These are phyloP conservation scores for Globisporangium heterothallicum DNA, from an alignment of 352 stramenopile species.

Conservation along the genomic window DNA sequence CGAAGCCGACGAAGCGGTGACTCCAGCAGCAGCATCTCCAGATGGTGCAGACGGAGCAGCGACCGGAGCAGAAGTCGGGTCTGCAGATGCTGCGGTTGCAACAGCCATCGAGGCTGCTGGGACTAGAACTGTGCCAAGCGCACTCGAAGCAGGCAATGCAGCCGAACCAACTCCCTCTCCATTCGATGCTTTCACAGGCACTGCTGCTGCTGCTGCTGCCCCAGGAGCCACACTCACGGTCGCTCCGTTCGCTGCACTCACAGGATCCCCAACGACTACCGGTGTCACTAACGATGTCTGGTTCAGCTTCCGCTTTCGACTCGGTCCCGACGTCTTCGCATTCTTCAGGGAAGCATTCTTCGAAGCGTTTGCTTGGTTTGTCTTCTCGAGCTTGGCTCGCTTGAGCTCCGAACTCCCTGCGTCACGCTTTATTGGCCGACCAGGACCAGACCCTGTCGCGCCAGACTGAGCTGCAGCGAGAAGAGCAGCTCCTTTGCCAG, in stretches of 20 bases:
- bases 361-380: too few species aligned
- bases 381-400: constrained; percentile 29
- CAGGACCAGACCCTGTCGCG: neutral
- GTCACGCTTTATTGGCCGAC: constrained; percentile 34
- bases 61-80: neutral
- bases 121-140: neutral
- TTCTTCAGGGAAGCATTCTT: constrained; percentile 15
- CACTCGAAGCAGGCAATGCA: neutral
- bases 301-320: constrained; percentile 70
- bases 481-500: constrained; percentile 4
- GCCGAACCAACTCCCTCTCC: neutral
- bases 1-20: constrained; percentile 4
- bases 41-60: neutral
- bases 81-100: neutral
- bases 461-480: neutral
- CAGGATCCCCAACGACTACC: too few species aligned
- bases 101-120: too few species aligned
- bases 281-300: constrained; percentile 33
- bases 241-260: constrained; percentile 9
- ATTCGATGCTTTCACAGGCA: constrained; percentile 1
- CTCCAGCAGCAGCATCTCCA: neutral
- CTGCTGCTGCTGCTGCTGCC: neutral
- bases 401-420: constrained; percentile 40
- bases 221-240: neutral
- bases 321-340: constrained; percentile 25